Evolutionary conservation across 2,329 filamentous ascomycete genomes (phyloP), one percentile per base, ranked within the genome.

Genomic region (Calycina marina): DNA sequence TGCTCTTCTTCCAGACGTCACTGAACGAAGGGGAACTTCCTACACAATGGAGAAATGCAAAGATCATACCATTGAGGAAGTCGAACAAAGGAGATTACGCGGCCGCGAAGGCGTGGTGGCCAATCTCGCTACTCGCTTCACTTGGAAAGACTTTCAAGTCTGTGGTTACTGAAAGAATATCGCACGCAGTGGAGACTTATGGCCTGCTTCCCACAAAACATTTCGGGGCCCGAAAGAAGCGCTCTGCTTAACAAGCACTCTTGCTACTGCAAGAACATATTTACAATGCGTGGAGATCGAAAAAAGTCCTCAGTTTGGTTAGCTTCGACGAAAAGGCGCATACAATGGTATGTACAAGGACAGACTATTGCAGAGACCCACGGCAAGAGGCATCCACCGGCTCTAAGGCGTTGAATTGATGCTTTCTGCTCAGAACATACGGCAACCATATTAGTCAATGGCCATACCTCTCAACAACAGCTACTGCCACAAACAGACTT

Each of bases 331-430:
- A 27, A 27, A 27, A 8, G 25, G 25, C 13, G 13, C 13, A 27
- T 27, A 27, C 13, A 27, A 27, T 27, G 6, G 13, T 6, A 13
- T 27, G 13, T 27, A 27, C 15, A 56, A 55, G 35, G 47, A 55
- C 26, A 34, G 51, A 40, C 34, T 56, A 18, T 25, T 56, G 22
- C 40, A 53, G 27, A 53, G 54, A 31, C 44, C 58, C 22, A 45
- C 43, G 40, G 40, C 39, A 10, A 28, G 49, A 32, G 40, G 42
- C 4, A 45, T 52, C n/a, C 40, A 4, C 14, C 32, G 12, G 25
- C 20, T 2, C 28, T 31, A 14, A 12, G 26, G 45, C 12, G 18
- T 6, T 50, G 31, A 45, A 40, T 50, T 4, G 35, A 41, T 3
- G 38, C 44, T 2, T 53, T 51, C 37, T 52, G 39, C 30, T 47